Evolutionary conservation across 345 rosid genomes (phyloP), one percentile per base, ranked within the genome.

Genomic region (Carallia brachiata): DNA sequence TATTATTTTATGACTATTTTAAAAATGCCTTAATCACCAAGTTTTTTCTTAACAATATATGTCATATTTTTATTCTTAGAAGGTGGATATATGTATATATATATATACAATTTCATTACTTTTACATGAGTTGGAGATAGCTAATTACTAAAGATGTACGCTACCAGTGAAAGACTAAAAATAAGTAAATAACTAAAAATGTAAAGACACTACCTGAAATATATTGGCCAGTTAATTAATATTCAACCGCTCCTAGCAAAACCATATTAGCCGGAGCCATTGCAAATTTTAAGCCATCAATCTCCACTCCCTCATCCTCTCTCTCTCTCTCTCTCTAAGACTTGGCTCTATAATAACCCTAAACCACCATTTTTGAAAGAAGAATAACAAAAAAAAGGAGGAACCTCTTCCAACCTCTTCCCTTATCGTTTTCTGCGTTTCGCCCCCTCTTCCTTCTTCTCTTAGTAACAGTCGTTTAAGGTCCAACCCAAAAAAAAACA

Each of bases 401-500:
- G 65, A 48, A 28, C 37, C 73, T 32, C 76, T 68, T 65, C 62
- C 82, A 66, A 65, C 70, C 78, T 72, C 71, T 57, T 69, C 70
- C 48, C 77, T 73, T 57, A 62, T 66, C 44, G 27, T 62, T 69
- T 13, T 48, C 66, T 70, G 72, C 70, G 80, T 70, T 77, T 75
- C 70, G 83, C 68, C 66, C 78, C 79, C 71, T 68, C 30, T 53
- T 68, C 75, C 70, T 44, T 44, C 50, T 76, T 78, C 83, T 79
- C 85, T 76, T 59, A 48, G 89, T 84, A 77, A 80, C 89, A 80
- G 75, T 80, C 83, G 84, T 73, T 64, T 76, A 39, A 73, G 83
- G 70, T 75, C 78, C 54, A 23, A 6, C 36, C 57, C 53, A 7
- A 19, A 2, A 17, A 17, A 4, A 23, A 6, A 48, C 44, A 9